Evolutionary conservation across 495 filamentous ascomycete species (phyloP), one percentile per base, ranked within the genome.

Genomic region (Neurospora sp.): DNA sequence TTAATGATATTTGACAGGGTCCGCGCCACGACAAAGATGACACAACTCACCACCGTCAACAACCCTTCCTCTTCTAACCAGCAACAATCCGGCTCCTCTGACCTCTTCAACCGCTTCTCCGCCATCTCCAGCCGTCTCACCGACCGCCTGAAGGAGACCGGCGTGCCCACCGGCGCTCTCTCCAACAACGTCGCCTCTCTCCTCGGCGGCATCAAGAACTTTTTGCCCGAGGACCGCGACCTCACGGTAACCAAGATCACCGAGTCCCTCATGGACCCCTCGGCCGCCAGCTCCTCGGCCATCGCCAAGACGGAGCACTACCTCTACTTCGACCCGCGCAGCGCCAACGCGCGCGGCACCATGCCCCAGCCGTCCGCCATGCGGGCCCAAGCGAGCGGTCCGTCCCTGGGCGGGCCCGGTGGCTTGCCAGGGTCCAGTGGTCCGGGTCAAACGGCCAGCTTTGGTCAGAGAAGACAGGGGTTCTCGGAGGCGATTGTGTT

Each of bases 141-240:
- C 18, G 94, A 97, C 81, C 92, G 94, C 35, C 91, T 99, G 79
- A 95, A 96, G 76, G 95, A 96, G 71, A 93, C 93, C 8, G 92
- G 94, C 11, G 87, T 89, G 18, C 84, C 84, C 20, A 83, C 84
- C 11, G 84, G 81, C 39, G 86, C 97, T 38, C 90, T 81, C 18
- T 78, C 79, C 11, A 76, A 94, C 71, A 97, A 97, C 80, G 94
- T 98, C 78, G 96, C 98, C 77, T 94, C 90, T 35, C 89, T 99
- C 39, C 94, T 99, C 75, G 94, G 93, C n/a, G 95, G 96, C 42
- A 95, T 99, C 83, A 98, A 98, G 85, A 98, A 98, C 81, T 97
- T 99, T 85, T 85, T 99, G 4, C 96, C 96, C 2, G 93, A 89
- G 12, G 96, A 99, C 83, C 92, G 94, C 77, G 96, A 99, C 78